These are phyloP conservation scores for Aspergillus viridinutans DNA, from an alignment of 2,329 filamentous ascomycete species.

Conservation along the genomic window DNA sequence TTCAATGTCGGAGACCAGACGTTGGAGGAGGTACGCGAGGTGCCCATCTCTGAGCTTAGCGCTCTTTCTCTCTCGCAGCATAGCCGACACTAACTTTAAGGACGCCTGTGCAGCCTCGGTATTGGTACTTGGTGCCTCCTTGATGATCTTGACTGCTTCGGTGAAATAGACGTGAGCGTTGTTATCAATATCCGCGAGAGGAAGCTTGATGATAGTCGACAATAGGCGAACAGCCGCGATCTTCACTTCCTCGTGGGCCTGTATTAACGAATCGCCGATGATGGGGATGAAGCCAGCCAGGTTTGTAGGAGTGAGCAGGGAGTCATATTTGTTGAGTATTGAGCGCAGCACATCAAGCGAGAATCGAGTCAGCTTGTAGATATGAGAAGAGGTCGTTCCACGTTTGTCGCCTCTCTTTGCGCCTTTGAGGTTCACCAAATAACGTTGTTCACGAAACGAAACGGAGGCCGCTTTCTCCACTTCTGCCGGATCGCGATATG, in stretches of 20 bases:
- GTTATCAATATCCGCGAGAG: constrained; percentile 65
- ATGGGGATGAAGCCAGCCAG: constrained; percentile 82
- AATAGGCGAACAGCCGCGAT: constrained; percentile 82
- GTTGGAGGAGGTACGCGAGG: constrained; percentile 75
- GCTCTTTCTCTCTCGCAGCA: constrained; percentile 75
- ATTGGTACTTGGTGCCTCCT: constrained; percentile 70
- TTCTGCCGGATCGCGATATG: constrained; percentile 63
- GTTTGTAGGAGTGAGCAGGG: constrained; percentile 73
- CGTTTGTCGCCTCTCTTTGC: constrained; percentile 70
- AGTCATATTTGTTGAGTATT: constrained; percentile 80
- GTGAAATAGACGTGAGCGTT: constrained; percentile 74
- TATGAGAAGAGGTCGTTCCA: constrained; percentile 70
- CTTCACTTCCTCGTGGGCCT: constrained; percentile 87
- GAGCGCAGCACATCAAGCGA: constrained; percentile 80
- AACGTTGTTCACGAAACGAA: constrained; percentile 48
- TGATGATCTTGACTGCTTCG: constrained; percentile 79
- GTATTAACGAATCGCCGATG: constrained; percentile 79
- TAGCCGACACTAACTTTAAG: constrained; percentile 79
- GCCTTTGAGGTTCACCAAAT: constrained; percentile 72
- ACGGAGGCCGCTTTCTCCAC: constrained; percentile 22
- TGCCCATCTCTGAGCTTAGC: constrained; percentile 75
- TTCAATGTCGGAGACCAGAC: constrained; percentile 82
- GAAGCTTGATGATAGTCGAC: constrained; percentile 77
- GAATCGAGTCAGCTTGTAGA: constrained; percentile 84
- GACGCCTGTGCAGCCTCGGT: constrained; percentile 83